These are phyloP conservation scores for Ogataea ramenticola DNA, from an alignment of 805 yeast genomes.

Conservation along the genomic window DNA sequence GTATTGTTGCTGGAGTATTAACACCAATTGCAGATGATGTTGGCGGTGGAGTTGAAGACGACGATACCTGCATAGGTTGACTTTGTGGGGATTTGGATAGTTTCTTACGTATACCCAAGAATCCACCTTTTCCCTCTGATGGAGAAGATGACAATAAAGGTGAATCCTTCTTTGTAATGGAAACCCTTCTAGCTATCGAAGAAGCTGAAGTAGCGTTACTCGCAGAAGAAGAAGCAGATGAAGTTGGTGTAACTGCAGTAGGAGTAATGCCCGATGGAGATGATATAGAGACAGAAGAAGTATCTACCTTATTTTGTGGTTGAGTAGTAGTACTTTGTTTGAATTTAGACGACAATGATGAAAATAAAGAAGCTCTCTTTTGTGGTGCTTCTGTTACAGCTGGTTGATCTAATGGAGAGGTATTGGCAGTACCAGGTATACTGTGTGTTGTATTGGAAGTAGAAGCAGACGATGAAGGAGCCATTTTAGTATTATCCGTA, in stretches of 20 bases:
- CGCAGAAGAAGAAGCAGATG: background rate
- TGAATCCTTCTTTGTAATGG: background rate
- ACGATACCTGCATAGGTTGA: background rate
- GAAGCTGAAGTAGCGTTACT: background rate
- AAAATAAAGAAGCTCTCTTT: conserved; percentile 22
- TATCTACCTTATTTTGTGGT: conserved; percentile 4
- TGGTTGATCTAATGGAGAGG: conserved; percentile 5
- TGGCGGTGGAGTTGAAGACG: conserved; percentile 18
- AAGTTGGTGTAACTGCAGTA: background rate
- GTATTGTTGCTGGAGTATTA: background rate
- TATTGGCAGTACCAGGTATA: too few relatives aligned
- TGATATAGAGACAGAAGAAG: background rate
- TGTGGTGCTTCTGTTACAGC: conserved; percentile 6
- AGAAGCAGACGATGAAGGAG: too few relatives aligned
- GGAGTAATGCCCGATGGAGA: background rate
- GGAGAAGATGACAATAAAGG: background rate
- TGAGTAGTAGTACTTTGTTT: conserved; percentile 12
- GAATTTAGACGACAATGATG: conserved; percentile 28
- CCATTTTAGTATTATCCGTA: too few relatives aligned
- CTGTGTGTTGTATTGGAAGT: background rate
- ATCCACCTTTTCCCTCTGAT: conserved; percentile 9
- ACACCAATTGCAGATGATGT: background rate
- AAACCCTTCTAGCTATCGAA: background rate
- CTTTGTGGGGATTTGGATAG: conserved; percentile 3
- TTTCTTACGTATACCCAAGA: conserved; percentile 14